Percentiles rank a stretch among this genome's conserved stretches.
Conservation (phyloP, 2,329 filamentous ascomycete species). For the Aspergillus brasiliensis region DNA sequence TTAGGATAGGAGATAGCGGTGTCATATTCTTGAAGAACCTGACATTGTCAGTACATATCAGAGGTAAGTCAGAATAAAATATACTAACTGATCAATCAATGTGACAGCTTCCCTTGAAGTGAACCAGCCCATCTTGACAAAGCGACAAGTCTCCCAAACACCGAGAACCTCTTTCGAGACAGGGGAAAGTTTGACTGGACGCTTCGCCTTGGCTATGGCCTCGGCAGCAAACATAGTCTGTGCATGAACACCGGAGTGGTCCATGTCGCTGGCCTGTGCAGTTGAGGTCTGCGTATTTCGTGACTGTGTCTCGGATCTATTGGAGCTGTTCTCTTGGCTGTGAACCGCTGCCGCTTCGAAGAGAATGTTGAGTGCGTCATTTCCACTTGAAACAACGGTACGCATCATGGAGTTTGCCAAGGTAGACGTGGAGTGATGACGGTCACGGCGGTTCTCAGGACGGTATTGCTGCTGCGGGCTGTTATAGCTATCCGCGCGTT, state of each 20-base stretch:
- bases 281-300: conserved; percentile 24
- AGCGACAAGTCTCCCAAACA: conserved; percentile 54
- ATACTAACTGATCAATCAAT: conserved; percentile 52
- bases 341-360: conserved; percentile 53
- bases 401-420: conserved; percentile 44
- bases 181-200: conserved; percentile 33
- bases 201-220: conserved; percentile 22
- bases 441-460: conserved; percentile 12
- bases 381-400: conserved; percentile 55
- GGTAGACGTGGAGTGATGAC: conserved; percentile 32
- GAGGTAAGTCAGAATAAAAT: background rate
- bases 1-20: conserved; percentile 54
- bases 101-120: conserved; percentile 57
- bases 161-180: conserved; percentile 41
- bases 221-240: conserved; percentile 24
- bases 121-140: conserved; percentile 60
- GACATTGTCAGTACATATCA: background rate
- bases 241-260: conserved; percentile 20
- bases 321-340: conserved; percentile 41
- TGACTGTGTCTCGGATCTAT: conserved; percentile 27
- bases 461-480: conserved; percentile 7
- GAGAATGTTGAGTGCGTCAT: conserved; percentile 56
- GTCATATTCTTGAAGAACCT: conserved; percentile 56
- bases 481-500: background rate
- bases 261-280: conserved; percentile 10